Conservation (phyloP, 208 protist genomes). For the Trypanosoma lewisi region DNA sequence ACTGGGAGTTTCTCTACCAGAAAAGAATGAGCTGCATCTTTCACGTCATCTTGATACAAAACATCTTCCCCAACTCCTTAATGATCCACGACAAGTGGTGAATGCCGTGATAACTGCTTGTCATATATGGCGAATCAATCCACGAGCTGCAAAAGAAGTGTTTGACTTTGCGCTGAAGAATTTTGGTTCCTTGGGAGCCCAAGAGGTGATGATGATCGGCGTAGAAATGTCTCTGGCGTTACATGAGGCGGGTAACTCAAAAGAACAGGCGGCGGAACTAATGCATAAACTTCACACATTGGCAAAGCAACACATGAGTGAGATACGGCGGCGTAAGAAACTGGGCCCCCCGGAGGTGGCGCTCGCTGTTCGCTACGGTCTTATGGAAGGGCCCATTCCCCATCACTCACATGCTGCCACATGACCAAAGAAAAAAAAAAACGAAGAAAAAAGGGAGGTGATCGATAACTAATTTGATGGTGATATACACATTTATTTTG, state of each 20-base stretch:
- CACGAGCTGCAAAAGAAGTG: constrained; percentile 11
- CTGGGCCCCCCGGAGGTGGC: constrained; percentile 17
- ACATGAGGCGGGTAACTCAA: background rate
- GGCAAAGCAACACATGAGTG: background rate
- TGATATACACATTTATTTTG: too few species aligned
- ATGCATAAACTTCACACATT: constrained; percentile 6
- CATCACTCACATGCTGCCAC: too few species aligned
- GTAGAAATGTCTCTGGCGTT: constrained; percentile 28
- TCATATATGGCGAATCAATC: constrained; percentile 17
- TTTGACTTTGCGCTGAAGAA: constrained; percentile 40
- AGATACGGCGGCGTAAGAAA: constrained; percentile 1
- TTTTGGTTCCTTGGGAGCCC: constrained; percentile 37
- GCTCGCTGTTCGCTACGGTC: constrained; percentile 15
- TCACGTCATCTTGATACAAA: constrained; percentile 36
- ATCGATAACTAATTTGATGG: too few species aligned
- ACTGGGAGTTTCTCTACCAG: constrained; percentile 20
- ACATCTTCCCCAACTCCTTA: constrained; percentile 35
- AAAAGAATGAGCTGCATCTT: constrained; percentile 14
- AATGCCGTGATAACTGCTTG: constrained; percentile 36
- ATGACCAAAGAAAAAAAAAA: too few species aligned
- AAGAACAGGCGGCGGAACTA: background rate
- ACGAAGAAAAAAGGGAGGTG: too few species aligned
- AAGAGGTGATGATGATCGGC: constrained; percentile 51
- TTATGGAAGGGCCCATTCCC: constrained; percentile 17
- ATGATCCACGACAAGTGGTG: constrained; percentile 42